phyloP scores from a whole-genome alignment of 345 rosid genomes.

The Arabidopsis arenosa region DNA sequence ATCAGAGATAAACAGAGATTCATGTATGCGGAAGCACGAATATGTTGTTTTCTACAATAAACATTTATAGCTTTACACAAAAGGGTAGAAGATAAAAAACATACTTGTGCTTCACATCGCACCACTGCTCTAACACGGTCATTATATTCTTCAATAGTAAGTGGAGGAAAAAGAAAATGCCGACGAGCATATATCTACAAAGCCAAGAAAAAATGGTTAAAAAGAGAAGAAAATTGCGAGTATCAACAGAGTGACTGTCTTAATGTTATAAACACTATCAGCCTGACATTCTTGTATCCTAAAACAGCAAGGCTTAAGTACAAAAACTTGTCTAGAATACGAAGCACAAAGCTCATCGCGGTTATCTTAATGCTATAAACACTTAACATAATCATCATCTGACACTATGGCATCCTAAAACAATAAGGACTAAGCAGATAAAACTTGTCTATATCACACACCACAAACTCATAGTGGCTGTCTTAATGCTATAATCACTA shows the following conservation, averaged over 20 bases:
- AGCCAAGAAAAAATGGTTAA: not conserved
- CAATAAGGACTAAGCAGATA: not conserved
- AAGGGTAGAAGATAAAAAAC: constrained; percentile 22
- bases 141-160: constrained; percentile 79
- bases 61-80: not conserved
- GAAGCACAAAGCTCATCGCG: constrained; percentile 5
- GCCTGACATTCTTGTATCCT: not conserved
- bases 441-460: not conserved
- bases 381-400: not conserved
- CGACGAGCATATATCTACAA: constrained; percentile 84
- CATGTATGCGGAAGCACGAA: not conserved
- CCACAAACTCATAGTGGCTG: not conserved
- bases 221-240: not conserved
- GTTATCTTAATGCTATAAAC: constrained; percentile 2
- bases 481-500: not conserved
- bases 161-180: constrained; percentile 84
- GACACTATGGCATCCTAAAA: constrained; percentile 10
- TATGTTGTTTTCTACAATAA: not conserved
- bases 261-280: not conserved
- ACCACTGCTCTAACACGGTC: constrained; percentile 80
- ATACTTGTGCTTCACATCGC: constrained; percentile 93
- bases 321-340: not conserved
- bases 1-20: not conserved
- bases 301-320: not conserved
- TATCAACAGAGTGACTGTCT: constrained; percentile 8